phyloP scores from a whole-genome alignment of 2,329 filamentous ascomycete genomes.

The Clonostachys chloroleuca region DNA sequence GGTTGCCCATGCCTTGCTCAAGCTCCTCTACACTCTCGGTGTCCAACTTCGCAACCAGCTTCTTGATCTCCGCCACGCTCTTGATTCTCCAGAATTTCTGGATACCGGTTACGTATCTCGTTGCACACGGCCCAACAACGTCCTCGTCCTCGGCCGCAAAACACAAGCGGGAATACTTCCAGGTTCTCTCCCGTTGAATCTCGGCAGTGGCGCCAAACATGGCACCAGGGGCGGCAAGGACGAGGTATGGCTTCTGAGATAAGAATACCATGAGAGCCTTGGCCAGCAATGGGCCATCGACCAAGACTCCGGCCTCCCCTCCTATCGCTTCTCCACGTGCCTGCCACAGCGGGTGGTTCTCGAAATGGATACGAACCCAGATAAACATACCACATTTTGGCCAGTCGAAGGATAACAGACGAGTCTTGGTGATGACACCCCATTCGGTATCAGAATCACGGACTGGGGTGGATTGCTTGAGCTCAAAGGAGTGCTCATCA shows the following conservation, averaged over 20 bases:
- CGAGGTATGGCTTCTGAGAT: conserved; percentile 63
- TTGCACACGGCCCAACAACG: conserved; percentile 56
- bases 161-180: conserved; percentile 73
- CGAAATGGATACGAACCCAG: conserved; percentile 72
- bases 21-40: conserved; percentile 6
- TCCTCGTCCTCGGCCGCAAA: conserved; percentile 81
- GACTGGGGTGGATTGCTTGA: conserved; percentile 56
- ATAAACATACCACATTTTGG: conserved; percentile 90
- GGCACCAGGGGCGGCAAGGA: conserved; percentile 65
- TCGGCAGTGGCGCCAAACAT: conserved; percentile 69
- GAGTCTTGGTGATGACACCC: conserved; percentile 70
- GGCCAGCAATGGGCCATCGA: conserved; percentile 52
- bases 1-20: conserved; percentile 15
- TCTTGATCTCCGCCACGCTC: conserved; percentile 60
- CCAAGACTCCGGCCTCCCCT: conserved; percentile 19
- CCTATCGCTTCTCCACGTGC: conserved; percentile 14
- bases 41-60: conserved; percentile 39
- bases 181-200: conserved; percentile 54
- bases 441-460: conserved; percentile 52
- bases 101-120: conserved; percentile 64
- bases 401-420: conserved; percentile 72
- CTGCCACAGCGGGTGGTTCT: conserved; percentile 65
- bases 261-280: conserved; percentile 68
- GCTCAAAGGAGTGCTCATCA: conserved; percentile 60
- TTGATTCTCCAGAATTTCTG: conserved; percentile 75